Conservation (phyloP, 2,329 filamentous ascomycete genomes). For the Didymella sp. region DNA sequence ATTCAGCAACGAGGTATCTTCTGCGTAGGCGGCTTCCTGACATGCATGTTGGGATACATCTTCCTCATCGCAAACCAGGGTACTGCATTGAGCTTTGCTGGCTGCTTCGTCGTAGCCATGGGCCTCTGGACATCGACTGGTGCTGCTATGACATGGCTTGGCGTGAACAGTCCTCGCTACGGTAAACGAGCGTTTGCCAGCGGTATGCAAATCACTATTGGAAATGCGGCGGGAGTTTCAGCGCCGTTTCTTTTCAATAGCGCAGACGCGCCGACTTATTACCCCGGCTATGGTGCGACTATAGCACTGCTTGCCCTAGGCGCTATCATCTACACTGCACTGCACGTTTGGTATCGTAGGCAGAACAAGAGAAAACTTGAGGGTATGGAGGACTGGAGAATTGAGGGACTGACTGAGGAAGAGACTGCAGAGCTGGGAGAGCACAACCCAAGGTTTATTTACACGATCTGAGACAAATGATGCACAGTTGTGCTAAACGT, state of each 20-base stretch:
- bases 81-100: slow-evolving; percentile 31
- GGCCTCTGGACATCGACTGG: slow-evolving; percentile 38
- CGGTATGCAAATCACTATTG: slow-evolving; percentile 47
- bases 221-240: slow-evolving; percentile 45
- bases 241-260: slow-evolving; percentile 35
- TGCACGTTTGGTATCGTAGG: slow-evolving; percentile 32
- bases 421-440: slow-evolving; percentile 37
- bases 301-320: slow-evolving; percentile 31
- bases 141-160: slow-evolving; percentile 38
- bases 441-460: slow-evolving; percentile 35
- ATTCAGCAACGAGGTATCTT: slow-evolving; percentile 39
- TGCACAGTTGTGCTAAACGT: background rate
- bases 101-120: slow-evolving; percentile 41
- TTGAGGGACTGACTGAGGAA: slow-evolving; percentile 35
- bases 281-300: slow-evolving; percentile 33
- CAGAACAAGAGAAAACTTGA: slow-evolving; percentile 33
- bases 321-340: slow-evolving; percentile 24
- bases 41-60: slow-evolving; percentile 59
- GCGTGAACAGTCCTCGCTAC: slow-evolving; percentile 40
- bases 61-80: slow-evolving; percentile 43
- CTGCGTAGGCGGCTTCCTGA: slow-evolving; percentile 30
- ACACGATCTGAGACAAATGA: slow-evolving; percentile 24
- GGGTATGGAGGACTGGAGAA: slow-evolving; percentile 33
- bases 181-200: slow-evolving; percentile 41
- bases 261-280: slow-evolving; percentile 23